Conservation (phyloP, 169 alveolate genomes). For the Haemoproteus tartakovskyi region DNA sequence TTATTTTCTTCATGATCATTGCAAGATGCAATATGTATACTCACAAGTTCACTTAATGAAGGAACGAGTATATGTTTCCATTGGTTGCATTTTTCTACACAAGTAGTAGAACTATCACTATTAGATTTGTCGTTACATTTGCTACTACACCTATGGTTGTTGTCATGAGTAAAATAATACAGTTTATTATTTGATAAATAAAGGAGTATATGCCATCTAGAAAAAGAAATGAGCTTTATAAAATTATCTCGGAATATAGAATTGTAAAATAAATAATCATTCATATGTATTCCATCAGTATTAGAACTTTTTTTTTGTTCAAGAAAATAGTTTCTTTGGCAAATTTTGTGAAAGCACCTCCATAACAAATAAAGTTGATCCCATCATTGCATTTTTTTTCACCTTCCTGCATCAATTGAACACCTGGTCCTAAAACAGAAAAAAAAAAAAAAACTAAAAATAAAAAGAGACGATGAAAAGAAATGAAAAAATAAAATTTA, state of each 20-base stretch:
- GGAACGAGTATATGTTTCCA: conserved; percentile 27
- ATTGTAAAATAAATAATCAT: conserved; percentile 7
- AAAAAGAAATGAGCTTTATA: conserved; percentile 24
- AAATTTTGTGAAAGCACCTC: conserved; percentile 17
- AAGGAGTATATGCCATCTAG: conserved; percentile 54
- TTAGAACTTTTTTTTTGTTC: conserved; percentile 3
- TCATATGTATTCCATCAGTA: conserved; percentile 52
- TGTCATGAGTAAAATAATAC: conserved; percentile 25
- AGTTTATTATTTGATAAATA: conserved; percentile 24
- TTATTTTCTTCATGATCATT: conserved; percentile 25
- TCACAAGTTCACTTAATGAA: conserved; percentile 10
- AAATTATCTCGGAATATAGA: not conserved
- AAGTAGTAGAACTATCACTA: no score
- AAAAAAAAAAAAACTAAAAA: not conserved
- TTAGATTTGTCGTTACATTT: conserved; percentile 18
- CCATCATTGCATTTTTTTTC: conserved; percentile 9
- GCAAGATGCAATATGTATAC: conserved; percentile 38
- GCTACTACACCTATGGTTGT: conserved; percentile 7
- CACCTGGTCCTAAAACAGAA: not conserved
- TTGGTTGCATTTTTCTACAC: no score
- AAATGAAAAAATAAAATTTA: no score
- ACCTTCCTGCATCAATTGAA: not conserved
- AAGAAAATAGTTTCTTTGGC: conserved; percentile 30
- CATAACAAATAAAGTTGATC: conserved; percentile 10
- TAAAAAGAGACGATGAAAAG: no score